phyloP scores from a whole-genome alignment of 1,284 basidiomycete species.

The Ceratobasidium sp. region DNA sequence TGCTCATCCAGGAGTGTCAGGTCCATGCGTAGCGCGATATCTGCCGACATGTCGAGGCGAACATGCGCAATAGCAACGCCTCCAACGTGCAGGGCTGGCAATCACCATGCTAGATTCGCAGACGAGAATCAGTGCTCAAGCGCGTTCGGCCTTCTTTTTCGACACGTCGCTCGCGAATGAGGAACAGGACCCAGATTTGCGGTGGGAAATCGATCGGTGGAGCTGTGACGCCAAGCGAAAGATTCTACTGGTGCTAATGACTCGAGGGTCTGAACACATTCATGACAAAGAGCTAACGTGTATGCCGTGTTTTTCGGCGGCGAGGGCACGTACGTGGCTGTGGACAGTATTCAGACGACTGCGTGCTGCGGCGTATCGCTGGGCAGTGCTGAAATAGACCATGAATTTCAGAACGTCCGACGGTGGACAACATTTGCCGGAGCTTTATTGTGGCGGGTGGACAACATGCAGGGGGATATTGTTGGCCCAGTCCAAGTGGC shows the following conservation, averaged over 20 bases:
- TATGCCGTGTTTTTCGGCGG: constrained; percentile 18
- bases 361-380: constrained; percentile 13
- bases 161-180: neutral
- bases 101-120: neutral
- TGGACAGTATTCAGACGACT: neutral
- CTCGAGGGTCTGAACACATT: neutral
- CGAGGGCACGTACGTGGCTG: neutral
- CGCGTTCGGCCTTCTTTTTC: constrained; percentile 9
- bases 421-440: neutral
- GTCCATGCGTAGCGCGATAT: neutral
- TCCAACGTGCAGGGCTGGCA: constrained; percentile 7
- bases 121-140: constrained; percentile 1
- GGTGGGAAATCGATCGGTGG: constrained; percentile 23
- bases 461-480: neutral
- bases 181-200: constrained; percentile 1
- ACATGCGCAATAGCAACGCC: neutral
- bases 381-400: neutral
- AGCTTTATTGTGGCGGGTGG: neutral
- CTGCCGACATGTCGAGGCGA: neutral
- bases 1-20: neutral
- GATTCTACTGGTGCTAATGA: neutral
- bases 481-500: neutral
- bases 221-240: constrained; percentile 27
- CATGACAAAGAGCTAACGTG: neutral
- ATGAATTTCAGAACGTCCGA: neutral